Evolutionary conservation across 2,329 filamentous ascomycete species (phyloP).

Genomic region (Cercospora janseana): DNA sequence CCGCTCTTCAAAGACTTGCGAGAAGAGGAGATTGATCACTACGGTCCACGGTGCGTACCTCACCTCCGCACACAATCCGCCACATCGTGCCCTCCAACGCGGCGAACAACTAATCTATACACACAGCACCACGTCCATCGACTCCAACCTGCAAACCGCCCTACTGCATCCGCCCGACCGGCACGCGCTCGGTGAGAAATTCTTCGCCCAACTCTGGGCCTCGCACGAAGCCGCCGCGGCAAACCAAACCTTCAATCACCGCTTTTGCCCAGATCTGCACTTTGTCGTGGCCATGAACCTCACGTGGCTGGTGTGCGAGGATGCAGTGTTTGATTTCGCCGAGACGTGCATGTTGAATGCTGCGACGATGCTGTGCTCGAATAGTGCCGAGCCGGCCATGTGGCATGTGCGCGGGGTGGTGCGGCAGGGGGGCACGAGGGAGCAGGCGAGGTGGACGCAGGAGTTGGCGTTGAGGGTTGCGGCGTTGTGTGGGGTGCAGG

Average conservation of each 20-base stretch:
- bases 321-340: constrained; percentile 7
- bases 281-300: constrained; percentile 11
- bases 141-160: not conserved
- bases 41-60: constrained; percentile 11
- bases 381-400: constrained; percentile 13
- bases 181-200: not conserved
- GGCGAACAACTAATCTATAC: not conserved
- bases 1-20: constrained; percentile 20
- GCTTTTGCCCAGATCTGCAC: constrained; percentile 17
- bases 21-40: constrained; percentile 19
- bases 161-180: not conserved
- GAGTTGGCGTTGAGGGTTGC: constrained; percentile 19
- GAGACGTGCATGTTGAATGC: constrained; percentile 20
- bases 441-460: constrained; percentile 16
- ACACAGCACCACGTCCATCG: not conserved
- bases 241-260: constrained; percentile 20
- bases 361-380: constrained; percentile 18
- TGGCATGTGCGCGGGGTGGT: constrained; percentile 23
- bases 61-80: not conserved
- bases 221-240: not conserved
- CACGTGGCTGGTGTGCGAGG: constrained; percentile 11
- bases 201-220: constrained; percentile 19
- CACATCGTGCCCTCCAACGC: too few relatives aligned
- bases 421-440: constrained; percentile 18
- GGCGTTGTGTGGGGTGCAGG: constrained; percentile 12